A percentile compares a stretch with the other conserved stretches of the same genome.
Conservation (phyloP, 371 early-diverging fungal species). For the Thermomucor indicae-seudaticae region DNA sequence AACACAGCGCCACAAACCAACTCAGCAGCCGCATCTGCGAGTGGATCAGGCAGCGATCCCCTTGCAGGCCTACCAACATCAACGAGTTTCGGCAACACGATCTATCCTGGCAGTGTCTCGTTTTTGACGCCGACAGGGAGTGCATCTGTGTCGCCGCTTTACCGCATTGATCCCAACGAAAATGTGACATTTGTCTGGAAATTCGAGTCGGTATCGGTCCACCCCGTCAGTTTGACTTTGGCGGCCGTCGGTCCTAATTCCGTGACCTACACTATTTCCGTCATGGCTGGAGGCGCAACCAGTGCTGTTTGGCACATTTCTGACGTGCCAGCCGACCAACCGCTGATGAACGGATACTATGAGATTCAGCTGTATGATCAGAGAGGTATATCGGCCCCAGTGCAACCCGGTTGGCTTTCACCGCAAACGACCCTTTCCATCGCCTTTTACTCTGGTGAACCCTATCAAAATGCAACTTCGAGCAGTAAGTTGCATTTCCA, state of each 20-base stretch:
- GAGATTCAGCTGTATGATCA: slow-evolving; percentile 44
- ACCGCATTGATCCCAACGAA: slow-evolving; percentile 30
- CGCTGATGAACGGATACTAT: slow-evolving; percentile 42
- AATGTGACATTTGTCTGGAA: slow-evolving; percentile 46
- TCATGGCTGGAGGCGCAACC: slow-evolving; percentile 30
- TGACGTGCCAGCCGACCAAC: slow-evolving; percentile 33
- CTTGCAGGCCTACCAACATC: slow-evolving; percentile 32
- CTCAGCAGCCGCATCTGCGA: neutral
- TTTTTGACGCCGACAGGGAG: slow-evolving; percentile 38
- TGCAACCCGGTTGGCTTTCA: slow-evolving; percentile 34
- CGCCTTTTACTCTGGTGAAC: slow-evolving; percentile 38
- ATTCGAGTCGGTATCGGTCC: slow-evolving; percentile 34
- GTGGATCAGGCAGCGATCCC: slow-evolving; percentile 3
- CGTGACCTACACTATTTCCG: slow-evolving; percentile 36
- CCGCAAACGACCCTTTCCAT: slow-evolving; percentile 31
- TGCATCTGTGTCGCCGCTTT: slow-evolving; percentile 41
- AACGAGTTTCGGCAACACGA: slow-evolving; percentile 32
- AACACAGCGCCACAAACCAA: neutral
- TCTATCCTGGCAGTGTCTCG: slow-evolving; percentile 29
- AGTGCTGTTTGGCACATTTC: slow-evolving; percentile 43
- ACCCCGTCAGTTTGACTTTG: slow-evolving; percentile 37
- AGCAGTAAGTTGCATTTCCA: slow-evolving; percentile 1
- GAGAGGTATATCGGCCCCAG: slow-evolving; percentile 30
- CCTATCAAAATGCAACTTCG: slow-evolving; percentile 12
- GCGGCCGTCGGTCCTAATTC: slow-evolving; percentile 38